A percentile compares a stretch with the other conserved stretches of the same genome.
Conservation (phyloP, 495 filamentous ascomycete species). For the Poronia punctata region DNA sequence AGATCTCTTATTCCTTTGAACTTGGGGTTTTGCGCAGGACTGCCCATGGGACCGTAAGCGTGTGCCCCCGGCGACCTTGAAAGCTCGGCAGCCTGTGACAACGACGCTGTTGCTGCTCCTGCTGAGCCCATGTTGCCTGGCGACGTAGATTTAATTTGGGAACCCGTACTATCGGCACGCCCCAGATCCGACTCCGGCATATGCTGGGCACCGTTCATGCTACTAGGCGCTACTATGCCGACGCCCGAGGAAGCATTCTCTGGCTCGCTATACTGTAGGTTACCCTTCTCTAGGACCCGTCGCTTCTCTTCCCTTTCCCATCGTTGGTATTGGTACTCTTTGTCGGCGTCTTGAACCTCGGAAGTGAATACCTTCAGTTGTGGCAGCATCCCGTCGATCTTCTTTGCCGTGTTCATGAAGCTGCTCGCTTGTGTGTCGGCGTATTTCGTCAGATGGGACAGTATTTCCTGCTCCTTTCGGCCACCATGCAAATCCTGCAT, state of each 20-base stretch:
- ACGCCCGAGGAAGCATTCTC: slow-evolving; percentile 35
- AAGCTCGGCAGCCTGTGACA: slow-evolving; percentile 31
- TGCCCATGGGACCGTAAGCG: slow-evolving; percentile 29
- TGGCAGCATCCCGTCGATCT: slow-evolving; percentile 79
- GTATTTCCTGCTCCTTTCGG: slow-evolving; percentile 92
- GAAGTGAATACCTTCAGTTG: slow-evolving; percentile 86
- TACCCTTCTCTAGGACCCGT: slow-evolving; percentile 80
- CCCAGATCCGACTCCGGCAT: slow-evolving; percentile 59
- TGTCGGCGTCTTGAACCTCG: slow-evolving; percentile 86
- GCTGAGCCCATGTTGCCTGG: slow-evolving; percentile 22
- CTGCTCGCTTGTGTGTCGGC: slow-evolving; percentile 82
- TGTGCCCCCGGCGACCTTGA: slow-evolving; percentile 40
- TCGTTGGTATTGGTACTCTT: slow-evolving; percentile 89
- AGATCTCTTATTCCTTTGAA: slow-evolving; percentile 87
- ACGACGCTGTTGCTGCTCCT: slow-evolving; percentile 8
- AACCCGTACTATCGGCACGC: slow-evolving; percentile 65
- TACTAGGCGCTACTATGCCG: slow-evolving; percentile 15
- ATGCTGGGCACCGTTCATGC: slow-evolving; percentile 34
- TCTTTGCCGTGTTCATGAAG: slow-evolving; percentile 76
- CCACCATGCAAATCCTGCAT: slow-evolving; percentile 98
- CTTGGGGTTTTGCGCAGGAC: slow-evolving; percentile 53
- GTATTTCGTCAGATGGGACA: slow-evolving; percentile 92
- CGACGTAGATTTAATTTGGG: slow-evolving; percentile 47
- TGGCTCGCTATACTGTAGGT: slow-evolving; percentile 71
- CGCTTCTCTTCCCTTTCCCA: slow-evolving; percentile 93